Evolutionary conservation across 768 basidiomycete species (phyloP), one percentile per base, ranked within the genome.

Genomic region (Symmetrospora coprosmae): DNA sequence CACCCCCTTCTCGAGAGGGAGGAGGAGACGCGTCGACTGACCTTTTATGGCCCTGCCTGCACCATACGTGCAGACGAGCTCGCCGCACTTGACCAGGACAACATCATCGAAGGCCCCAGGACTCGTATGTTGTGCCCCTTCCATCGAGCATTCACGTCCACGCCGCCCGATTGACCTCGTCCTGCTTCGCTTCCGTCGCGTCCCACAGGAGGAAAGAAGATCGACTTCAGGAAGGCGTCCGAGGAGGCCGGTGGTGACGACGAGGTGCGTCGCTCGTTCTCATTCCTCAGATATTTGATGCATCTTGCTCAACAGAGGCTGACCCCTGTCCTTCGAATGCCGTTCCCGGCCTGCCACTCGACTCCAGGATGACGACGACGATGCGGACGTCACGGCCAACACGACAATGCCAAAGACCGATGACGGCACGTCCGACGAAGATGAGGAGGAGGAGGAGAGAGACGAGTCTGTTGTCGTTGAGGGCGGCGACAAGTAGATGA

Each of bases 311-410:
- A n/a, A n/a, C n/a, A n/a, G n/a, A n/a, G n/a, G n/a, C n/a, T n/a
- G n/a, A n/a, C n/a, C n/a, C n/a, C n/a, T n/a, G n/a, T n/a, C n/a
- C n/a, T n/a, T n/a, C n/a, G n/a, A n/a, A n/a, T n/a, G n/a, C n/a
- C n/a, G n/a, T n/a, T n/a, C n/a, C n/a, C n/a, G n/a, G n/a, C n/a
- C n/a, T n/a, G n/a, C n/a, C n/a, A n/a, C n/a, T n/a, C n/a, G n/a
- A 53, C 23, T 28, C 28, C 39, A 58, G 55, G 55, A 58, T 13
- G 55, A 58, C 16, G 55, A 58, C n/a, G 49, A 50, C 27, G 55
- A 58, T 58, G 55, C 55, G 9, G 55, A 58, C 34, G 55, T 58
- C 11, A 58, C 55, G 4, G 55, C 43, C 43, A 58, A 58, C 41
- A 58, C 55, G 17, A 58, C 55, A 8, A 30, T 28, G 17, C 40